Evolutionary conservation across 345 rosid species (phyloP).

Genomic region (Turritis glabra): DNA sequence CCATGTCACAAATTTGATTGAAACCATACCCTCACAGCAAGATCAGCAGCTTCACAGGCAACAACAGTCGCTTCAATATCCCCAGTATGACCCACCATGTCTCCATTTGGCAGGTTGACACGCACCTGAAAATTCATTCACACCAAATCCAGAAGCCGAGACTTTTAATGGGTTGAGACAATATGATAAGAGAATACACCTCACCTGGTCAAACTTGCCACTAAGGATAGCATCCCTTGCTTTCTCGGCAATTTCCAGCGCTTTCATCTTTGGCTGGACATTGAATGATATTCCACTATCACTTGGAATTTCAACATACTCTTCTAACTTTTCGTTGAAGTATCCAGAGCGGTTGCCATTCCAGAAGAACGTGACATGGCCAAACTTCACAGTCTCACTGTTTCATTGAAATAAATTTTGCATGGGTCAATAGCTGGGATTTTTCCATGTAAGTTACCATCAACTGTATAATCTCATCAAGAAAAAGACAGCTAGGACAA

Average conservation of each 20-base stretch:
- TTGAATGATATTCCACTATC: constrained; percentile 92
- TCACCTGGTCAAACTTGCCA: constrained; percentile 84
- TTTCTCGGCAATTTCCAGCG: constrained; percentile 81
- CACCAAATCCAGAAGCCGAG: neutral
- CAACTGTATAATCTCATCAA: constrained; percentile 5
- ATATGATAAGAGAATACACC: constrained; percentile 2
- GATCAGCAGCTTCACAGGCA: constrained; percentile 92
- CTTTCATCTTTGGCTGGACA: constrained; percentile 93
- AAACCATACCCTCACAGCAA: constrained; percentile 74
- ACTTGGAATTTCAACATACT: constrained; percentile 92
- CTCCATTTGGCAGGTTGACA: constrained; percentile 89
- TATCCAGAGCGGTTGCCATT: constrained; percentile 97
- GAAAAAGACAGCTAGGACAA: neutral
- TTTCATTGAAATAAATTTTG: neutral
- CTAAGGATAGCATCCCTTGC: constrained; percentile 93
- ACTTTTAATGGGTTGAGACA: neutral
- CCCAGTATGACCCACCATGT: constrained; percentile 99
- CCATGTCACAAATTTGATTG: neutral
- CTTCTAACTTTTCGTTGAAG: constrained; percentile 72
- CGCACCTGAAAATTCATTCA: constrained; percentile 55
- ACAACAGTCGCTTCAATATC: constrained; percentile 83
- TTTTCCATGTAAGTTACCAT: neutral
- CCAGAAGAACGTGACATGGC: constrained; percentile 98
- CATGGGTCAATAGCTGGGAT: neutral
- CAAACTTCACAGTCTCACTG: constrained; percentile 98